These are phyloP conservation scores for Aspergillus quadricinctus DNA, from an alignment of 2,329 filamentous ascomycete species.

Conservation along the genomic window DNA sequence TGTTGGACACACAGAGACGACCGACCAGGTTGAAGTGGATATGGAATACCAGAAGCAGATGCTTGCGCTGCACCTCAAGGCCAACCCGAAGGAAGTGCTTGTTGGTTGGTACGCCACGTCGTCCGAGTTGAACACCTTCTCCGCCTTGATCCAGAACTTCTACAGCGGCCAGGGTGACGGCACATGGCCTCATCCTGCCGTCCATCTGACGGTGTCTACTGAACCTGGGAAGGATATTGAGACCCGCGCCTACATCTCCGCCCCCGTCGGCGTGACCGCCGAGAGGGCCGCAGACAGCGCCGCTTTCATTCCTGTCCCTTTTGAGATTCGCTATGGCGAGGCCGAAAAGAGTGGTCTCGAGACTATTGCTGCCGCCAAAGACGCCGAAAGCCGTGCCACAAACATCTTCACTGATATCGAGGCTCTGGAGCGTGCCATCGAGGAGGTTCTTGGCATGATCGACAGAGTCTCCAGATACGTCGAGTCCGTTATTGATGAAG, in stretches of 20 bases:
- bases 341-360: constrained; percentile 73
- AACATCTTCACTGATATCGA: constrained; percentile 84
- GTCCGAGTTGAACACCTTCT: constrained; percentile 96
- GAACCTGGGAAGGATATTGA: constrained; percentile 84
- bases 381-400: constrained; percentile 68
- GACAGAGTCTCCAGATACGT: constrained; percentile 91
- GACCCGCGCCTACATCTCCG: constrained; percentile 89
- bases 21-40: constrained; percentile 98
- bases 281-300: constrained; percentile 95
- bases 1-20: constrained; percentile 96
- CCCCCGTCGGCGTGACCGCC: constrained; percentile 88
- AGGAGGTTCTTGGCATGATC: constrained; percentile 83
- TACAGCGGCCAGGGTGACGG: constrained; percentile 95
- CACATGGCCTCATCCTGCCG: constrained; percentile 94
- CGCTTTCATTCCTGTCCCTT: constrained; percentile 94
- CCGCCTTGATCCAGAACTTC: constrained; percentile 98
- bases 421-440: constrained; percentile 75
- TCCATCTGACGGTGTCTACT: constrained; percentile 92
- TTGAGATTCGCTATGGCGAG: constrained; percentile 87
- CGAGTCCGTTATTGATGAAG: constrained; percentile 81
- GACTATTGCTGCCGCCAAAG: constrained; percentile 76
- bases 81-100: constrained; percentile 86
- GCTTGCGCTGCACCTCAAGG: constrained; percentile 90
- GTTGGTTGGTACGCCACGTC: constrained; percentile 99
- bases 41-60: constrained; percentile 99